Base-by-base conservation (phyloP, 2,329 filamentous ascomycete genomes). In the Niveomyces coronatus region DNA sequence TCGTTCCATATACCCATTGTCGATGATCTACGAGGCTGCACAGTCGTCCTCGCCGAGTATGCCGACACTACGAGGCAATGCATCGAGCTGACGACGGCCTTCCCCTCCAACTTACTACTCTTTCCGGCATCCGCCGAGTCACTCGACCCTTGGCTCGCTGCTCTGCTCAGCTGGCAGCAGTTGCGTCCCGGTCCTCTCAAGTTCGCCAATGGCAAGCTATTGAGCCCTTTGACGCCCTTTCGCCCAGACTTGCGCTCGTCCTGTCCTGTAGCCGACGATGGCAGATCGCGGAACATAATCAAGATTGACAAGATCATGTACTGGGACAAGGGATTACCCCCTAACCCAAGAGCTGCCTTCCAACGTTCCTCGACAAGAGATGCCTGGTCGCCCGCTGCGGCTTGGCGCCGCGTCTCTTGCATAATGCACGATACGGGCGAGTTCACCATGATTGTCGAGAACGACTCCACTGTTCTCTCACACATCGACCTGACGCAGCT, bases 351-450 rank as follows among this genome's bases (percentile, higher is more conserved):
- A 31, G 65, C 73, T 14, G 70, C 79, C 40, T 65, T 74, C 35
- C 71, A 68, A 48, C 62, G 71, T 4, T 67, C 74, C 3, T 78
- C 75, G 2, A 74, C 73, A 1, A 63, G 71, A 42, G 73, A 79
- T 51, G 50, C 72, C 17, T 64, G 67, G 19, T 68, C 70, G 10
- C 58, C 67, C 1, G 62, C 61, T n/a, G 69, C 68, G 4, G 73
- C 81, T 9, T 96, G 91, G 91, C 77, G 84, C 50, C 76, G 76
- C 46, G 86, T 96, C 4, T 95, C 87, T 20, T 95, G 88, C 58
- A 93, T 91, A 14, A 67, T 98, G 17, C 85, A 94, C 48, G 91
- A 96, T 54, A 94, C 94, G 50, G 91, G 91, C 41, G 85, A 93
- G 53, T 81, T 98, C 54, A 94, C 89, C 53, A 72, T 98, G 9